Evolutionary conservation across 2,329 filamentous ascomycete species (phyloP), one percentile per base, ranked within the genome.

Genomic region (Zymoseptoria ardabiliae): DNA sequence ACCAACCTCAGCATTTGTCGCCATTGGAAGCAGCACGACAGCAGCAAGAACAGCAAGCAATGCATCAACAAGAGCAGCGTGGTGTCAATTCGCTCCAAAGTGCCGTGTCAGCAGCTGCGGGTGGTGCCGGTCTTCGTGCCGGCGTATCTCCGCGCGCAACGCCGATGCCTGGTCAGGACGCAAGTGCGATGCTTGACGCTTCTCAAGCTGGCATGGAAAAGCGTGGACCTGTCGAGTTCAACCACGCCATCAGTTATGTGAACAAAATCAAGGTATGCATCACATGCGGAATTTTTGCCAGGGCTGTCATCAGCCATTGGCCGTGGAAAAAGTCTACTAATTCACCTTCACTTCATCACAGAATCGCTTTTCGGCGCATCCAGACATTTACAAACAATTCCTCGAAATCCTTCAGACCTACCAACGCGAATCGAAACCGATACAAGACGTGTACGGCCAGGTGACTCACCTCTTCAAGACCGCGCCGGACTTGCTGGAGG

Each of bases 311-410:
- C 35, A 45, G 35, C 35, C 35, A 50, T 56, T 52, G 56, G 55
- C 53, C 6, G 41, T 60, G 51, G 60, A 28, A 17, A 23, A 54
- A 13, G 50, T 25, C 4, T 20, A 20, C 56, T 55, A 25, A 50
- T 51, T 55, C 55, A 52, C 56, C 35, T 17, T 52, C 35, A 45
- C 35, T 45, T 17, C 35, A 45, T 45, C 35, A n/a, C 64, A 96
- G 91, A 99, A 97, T 72, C 93, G 94, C 51, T 99, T 97, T 76
- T 88, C 96, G 68, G 88, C 92, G 70, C 92, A 96, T 65, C 94
- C 94, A 6, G 94, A 99, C 73, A 97, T 99, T 63, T 99, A 99
- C 79, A 99, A 99, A 75, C 93, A 99, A 72, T 99, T 99, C 71
- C 82, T 99, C 28, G 94, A 99, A 73, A 99, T 99, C 54, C 79